Evolutionary conservation across 768 basidiomycete species (phyloP).

Genomic region (Lactarius vividus): DNA sequence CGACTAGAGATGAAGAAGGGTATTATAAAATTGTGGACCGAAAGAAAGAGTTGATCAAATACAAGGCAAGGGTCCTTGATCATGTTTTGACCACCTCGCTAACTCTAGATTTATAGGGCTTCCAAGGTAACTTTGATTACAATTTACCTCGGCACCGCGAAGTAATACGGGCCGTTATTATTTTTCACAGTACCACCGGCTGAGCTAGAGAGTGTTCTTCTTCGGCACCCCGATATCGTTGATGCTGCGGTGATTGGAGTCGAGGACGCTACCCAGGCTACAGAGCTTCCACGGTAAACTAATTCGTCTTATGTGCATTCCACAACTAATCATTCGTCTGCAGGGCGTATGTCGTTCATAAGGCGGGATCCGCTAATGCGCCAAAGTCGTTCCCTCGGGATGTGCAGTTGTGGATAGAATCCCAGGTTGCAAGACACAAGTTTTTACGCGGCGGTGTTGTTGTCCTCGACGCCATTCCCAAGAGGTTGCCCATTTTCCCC

Average conservation of each 20-base stretch:
- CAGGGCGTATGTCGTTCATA: conserved; percentile 64
- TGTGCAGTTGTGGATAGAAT: conserved; percentile 64
- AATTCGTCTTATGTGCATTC: no score
- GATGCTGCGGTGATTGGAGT: conserved; percentile 84
- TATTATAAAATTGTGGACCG: conserved; percentile 75
- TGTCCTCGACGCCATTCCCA: conserved; percentile 61
- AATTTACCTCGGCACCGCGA: neutral
- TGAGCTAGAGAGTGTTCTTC: conserved; percentile 73
- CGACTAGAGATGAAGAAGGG: conserved; percentile 61
- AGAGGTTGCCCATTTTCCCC: conserved; percentile 46
- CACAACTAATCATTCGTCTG: neutral
- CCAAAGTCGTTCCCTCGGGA: conserved; percentile 44
- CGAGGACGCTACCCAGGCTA: conserved; percentile 60
- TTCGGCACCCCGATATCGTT: conserved; percentile 71
- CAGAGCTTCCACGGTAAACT: conserved; percentile 73
- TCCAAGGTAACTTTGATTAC: conserved; percentile 53
- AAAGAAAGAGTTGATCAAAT: conserved; percentile 73
- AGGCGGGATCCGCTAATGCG: conserved; percentile 37
- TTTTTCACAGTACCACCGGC: conserved; percentile 71
- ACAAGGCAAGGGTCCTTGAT: conserved; percentile 47
- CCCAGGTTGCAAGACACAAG: conserved; percentile 74
- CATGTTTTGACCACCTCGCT: neutral
- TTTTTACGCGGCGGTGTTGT: conserved; percentile 72
- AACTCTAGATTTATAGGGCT: conserved; percentile 47
- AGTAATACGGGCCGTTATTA: neutral